Evolutionary conservation across 306 rosid genomes (phyloP), one percentile per base, ranked within the genome.

Genomic region (Alnus glutinosa): DNA sequence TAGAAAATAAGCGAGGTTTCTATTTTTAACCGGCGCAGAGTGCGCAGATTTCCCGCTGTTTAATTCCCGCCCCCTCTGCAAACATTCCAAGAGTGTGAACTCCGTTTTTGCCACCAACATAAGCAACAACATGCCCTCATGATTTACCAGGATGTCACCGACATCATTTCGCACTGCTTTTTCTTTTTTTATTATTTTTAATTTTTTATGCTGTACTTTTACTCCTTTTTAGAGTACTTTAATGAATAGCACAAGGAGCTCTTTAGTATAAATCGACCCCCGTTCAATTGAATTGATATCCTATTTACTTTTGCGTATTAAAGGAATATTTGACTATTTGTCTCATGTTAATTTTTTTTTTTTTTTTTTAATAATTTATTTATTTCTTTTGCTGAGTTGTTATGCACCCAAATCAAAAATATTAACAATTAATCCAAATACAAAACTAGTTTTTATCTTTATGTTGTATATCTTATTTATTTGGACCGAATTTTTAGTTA

Each of bases 21-120:
- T 30, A 16, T 19, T 79, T 62, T 63, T 54, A 80, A 82, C 74
- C 13, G 64, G 84, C 80, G 79, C 77, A 61, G 70, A 44, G 78
- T 55, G 85, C 85, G 88, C 82, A 72, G 75, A 77, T 76, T 76
- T 49, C 50, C 48, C 11, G 61, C 52, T 59, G n/a, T 37, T 37
- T 49, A 76, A 46, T 51, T 32, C 37, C 71, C 69, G 61, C 82
- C 77, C 70, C 80, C 63, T 67, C 32, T 62, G 12, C 86, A 86
- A 84, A 90, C 92, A 92, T 90, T 92, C 90, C 78, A 32, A 64
- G 75, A 18, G 57, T 61, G 36, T 39, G 51, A 57, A 46, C 39
- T 54, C 39, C 78, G 59, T 32, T n/a, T 54, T 57, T 18, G 3
- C 37, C 32, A 59, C 59, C 44, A 63, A 74, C 30, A 36, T 75